These are phyloP conservation scores for Macrophomina pseudophaseolina DNA, from an alignment of 2,329 filamentous ascomycete species.

Conservation along the genomic window DNA sequence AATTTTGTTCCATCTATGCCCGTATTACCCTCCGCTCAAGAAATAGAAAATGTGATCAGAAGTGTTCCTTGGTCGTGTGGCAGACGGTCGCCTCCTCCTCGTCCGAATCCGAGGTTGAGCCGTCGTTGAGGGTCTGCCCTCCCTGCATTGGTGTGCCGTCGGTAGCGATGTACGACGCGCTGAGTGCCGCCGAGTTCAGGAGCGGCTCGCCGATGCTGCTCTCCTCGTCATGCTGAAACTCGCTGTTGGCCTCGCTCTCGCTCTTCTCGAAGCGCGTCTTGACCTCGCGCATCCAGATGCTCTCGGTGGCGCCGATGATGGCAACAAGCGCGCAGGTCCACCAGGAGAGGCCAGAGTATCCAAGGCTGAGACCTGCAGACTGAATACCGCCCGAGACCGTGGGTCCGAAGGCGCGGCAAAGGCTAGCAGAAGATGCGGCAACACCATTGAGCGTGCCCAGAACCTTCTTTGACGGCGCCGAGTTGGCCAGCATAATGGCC, in stretches of 20 bases:
- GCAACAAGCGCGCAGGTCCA: conserved; percentile 86
- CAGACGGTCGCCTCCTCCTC: not conserved
- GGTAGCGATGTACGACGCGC: conserved; percentile 17
- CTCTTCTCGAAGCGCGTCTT: conserved; percentile 41
- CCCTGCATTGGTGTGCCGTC: conserved; percentile 22
- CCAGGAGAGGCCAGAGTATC: conserved; percentile 90
- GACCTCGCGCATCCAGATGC: conserved; percentile 75
- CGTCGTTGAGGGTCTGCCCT: conserved; percentile 22
- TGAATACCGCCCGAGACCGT: conserved; percentile 87
- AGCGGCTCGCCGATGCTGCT: conserved; percentile 34
- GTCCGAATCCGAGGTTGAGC: conserved; percentile 12
- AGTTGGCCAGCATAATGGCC: conserved; percentile 86
- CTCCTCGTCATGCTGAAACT: conserved; percentile 40
- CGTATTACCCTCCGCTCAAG: conserved; percentile 15
- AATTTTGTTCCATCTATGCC: conserved; percentile 23
- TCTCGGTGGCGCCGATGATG: conserved; percentile 73
- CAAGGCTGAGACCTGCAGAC: conserved; percentile 75
- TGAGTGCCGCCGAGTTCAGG: conserved; percentile 26
- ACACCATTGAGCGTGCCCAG: conserved; percentile 93
- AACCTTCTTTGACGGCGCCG: conserved; percentile 80
- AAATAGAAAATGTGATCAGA: conserved; percentile 19
- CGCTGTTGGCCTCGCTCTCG: conserved; percentile 27
- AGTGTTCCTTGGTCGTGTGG: conserved; percentile 17
- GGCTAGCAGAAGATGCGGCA: conserved; percentile 86
- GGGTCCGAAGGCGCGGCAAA: conserved; percentile 87